These are phyloP conservation scores for Tylopilus balloui DNA, from an alignment of 768 basidiomycete species.

Conservation along the genomic window DNA sequence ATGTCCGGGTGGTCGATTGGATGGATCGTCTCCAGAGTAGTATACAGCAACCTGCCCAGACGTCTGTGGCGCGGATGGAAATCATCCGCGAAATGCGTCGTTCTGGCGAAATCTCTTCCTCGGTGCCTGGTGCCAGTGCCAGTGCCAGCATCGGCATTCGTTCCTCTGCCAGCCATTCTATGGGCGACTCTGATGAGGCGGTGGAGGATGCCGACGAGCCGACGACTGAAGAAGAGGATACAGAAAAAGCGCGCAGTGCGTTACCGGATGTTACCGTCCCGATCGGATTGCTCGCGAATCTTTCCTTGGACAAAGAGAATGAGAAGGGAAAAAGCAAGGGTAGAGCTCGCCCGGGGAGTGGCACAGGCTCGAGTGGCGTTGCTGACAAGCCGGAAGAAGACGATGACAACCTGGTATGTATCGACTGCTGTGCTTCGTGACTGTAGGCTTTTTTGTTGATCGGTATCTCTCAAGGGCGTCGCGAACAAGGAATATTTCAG, in stretches of 20 bases:
- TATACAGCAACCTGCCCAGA: slow-evolving; percentile 46
- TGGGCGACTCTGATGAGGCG: slow-evolving; percentile 40
- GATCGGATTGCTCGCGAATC: slow-evolving; percentile 67
- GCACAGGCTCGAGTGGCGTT: slow-evolving; percentile 3
- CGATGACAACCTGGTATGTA: slow-evolving; percentile 59
- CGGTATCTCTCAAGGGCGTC: slow-evolving; percentile 51
- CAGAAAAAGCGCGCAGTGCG: slow-evolving; percentile 44
- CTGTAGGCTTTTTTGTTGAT: slow-evolving; percentile 9
- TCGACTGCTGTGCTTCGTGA: background rate
- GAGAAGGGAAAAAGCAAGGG: slow-evolving; percentile 40
- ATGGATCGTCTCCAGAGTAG: slow-evolving; percentile 64
- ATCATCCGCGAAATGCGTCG: slow-evolving; percentile 32
- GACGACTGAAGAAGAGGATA: slow-evolving; percentile 35
- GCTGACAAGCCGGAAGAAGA: slow-evolving; percentile 40
- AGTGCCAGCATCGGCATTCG: background rate
- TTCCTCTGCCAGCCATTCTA: background rate
- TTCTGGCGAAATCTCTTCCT: slow-evolving; percentile 13
- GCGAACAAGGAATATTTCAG: slow-evolving; percentile 78
- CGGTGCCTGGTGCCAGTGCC: background rate
- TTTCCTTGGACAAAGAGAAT: slow-evolving; percentile 57
- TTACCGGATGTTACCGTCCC: slow-evolving; percentile 72
- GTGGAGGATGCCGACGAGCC: slow-evolving; percentile 28
- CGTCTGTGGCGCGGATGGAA: slow-evolving; percentile 27
- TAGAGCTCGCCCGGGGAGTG: slow-evolving; percentile 30
- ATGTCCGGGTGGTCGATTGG: slow-evolving; percentile 68